These are phyloP conservation scores for Leucosporidium creatinivorum DNA, from an alignment of 768 basidiomycete species.

Conservation along the genomic window DNA sequence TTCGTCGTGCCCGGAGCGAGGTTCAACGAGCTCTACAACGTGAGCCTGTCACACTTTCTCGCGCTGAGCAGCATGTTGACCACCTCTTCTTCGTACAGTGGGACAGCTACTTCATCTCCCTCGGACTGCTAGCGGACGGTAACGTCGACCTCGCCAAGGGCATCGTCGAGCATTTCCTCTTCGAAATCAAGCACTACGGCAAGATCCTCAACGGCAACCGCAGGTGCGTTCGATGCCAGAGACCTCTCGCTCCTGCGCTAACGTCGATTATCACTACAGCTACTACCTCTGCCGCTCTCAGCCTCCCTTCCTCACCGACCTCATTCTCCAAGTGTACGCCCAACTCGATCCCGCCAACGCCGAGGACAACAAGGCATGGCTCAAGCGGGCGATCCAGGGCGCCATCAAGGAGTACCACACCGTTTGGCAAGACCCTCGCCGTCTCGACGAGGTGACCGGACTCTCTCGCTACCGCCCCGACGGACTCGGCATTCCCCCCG, in stretches of 20 bases:
- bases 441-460: conserved; percentile 88
- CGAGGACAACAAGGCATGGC: conserved; percentile 75
- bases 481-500: conserved; percentile 91
- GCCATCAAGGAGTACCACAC: conserved; percentile 99
- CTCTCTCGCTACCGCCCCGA: conserved; percentile 90
- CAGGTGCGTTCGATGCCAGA: no score
- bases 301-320: conserved; percentile 96
- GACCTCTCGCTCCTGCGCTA: no score
- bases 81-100: conserved; percentile 14
- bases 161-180: conserved; percentile 98
- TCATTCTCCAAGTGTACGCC: conserved; percentile 96
- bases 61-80: background rate
- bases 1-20: conserved; percentile 90
- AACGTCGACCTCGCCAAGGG: conserved; percentile 90
- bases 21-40: conserved; percentile 61
- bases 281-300: conserved; percentile 89
- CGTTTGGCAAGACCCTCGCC: conserved; percentile 89
- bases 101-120: conserved; percentile 82
- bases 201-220: conserved; percentile 88
- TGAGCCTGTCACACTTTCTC: background rate
- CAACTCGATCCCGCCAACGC: conserved; percentile 80
- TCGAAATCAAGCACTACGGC: conserved; percentile 72
- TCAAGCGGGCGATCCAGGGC: conserved; percentile 90
- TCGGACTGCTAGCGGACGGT: conserved; percentile 91
- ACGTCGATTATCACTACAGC: no score